Evolutionary conservation across 1,284 basidiomycete genomes (phyloP), one percentile per base, ranked within the genome.

Genomic region (Coriolopsis trogii): DNA sequence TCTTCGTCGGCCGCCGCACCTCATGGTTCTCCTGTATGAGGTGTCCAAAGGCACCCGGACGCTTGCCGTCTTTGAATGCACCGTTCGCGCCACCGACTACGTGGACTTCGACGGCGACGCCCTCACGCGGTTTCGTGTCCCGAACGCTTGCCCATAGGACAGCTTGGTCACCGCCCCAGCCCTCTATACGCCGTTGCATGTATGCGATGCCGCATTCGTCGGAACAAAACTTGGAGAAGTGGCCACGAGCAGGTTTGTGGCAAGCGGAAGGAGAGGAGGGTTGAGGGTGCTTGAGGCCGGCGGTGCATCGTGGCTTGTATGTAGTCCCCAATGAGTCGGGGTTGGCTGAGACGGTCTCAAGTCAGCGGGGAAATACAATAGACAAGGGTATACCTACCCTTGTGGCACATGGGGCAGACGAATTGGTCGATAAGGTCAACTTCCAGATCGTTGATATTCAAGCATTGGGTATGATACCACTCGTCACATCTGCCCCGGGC

Each of bases 371-470:
- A 13, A 15, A 4, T 42, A 10, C n/a, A 18, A 23, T 10, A 31
- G 10, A 8, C 2, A 15, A 24, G 12, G 23, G 9, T 25, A 26
- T 20, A 76, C 90, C 46, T 58, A 93, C 91, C 84, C 49, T 79
- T 74, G 25, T 86, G 73, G 63, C 91, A 94, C 1, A 75, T 71
- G 1, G 91, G 89, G 68, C 91, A 94, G 42, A 91, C 82, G 67
- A 93, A 94, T 66, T 90, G 86, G 71, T 93, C 92, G 26, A 94
- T 87, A 15, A 94, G 79, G 59, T 93, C 89, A 30, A 92, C 81
- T 59, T 85, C 82, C 6, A 82, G 73, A 59, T 93, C 90, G 20
- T 83, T 79, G 76, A 93, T 88, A 31, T 81, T 73, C 23, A 93
- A 84, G 61, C 91, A 94, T 46, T 81, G 76, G 0, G 89, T 88